Percentiles rank a stretch among this genome's conserved stretches.
Evolutionary conservation across 768 basidiomycete genomes (phyloP).

Genomic region (Naganishia friedmannii): DNA sequence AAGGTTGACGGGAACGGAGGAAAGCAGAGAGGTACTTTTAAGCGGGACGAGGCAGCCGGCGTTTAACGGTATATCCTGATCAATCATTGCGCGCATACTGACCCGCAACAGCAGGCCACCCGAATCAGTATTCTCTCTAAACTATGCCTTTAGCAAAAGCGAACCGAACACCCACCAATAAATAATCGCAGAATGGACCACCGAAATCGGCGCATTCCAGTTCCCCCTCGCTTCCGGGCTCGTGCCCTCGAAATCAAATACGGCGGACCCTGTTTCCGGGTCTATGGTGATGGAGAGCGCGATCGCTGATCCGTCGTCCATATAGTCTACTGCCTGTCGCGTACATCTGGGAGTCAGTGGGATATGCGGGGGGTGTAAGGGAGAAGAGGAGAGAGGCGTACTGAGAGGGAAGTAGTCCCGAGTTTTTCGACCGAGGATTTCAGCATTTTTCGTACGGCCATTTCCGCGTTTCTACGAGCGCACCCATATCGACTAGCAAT

Average conservation of each 20-base stretch:
- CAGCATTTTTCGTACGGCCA: slow-evolving; percentile 76
- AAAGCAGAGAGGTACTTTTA: slow-evolving; percentile 15
- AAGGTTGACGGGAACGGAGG: too few species aligned
- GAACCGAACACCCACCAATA: slow-evolving; percentile 39
- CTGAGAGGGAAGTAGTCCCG: slow-evolving; percentile 17
- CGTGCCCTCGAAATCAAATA: slow-evolving; percentile 68
- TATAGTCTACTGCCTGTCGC: slow-evolving; percentile 67
- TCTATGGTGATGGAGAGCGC: slow-evolving; percentile 71
- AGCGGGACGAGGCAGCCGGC: slow-evolving; percentile 88
- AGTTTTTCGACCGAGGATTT: slow-evolving; percentile 60
- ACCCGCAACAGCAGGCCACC: not conserved
- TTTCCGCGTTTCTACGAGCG: slow-evolving; percentile 78
- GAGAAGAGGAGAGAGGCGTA: not conserved
- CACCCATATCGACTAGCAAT: not conserved
- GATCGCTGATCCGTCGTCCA: slow-evolving; percentile 49
- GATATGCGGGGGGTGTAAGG: slow-evolving; percentile 52
- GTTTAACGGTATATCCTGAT: slow-evolving; percentile 81
- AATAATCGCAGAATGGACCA: slow-evolving; percentile 42
- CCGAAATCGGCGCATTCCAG: slow-evolving; percentile 59
- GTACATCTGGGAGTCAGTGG: slow-evolving; percentile 48
- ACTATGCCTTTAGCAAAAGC: slow-evolving; percentile 22
- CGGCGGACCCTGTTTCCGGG: slow-evolving; percentile 67
- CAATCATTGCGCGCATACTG: slow-evolving; percentile 31
- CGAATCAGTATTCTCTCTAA: not conserved
- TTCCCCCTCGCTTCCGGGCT: slow-evolving; percentile 52